A percentile compares a stretch with the other conserved stretches of the same genome.
phyloP scores from a whole-genome alignment of 129 eudicot species.

The Tagetes erecta region DNA sequence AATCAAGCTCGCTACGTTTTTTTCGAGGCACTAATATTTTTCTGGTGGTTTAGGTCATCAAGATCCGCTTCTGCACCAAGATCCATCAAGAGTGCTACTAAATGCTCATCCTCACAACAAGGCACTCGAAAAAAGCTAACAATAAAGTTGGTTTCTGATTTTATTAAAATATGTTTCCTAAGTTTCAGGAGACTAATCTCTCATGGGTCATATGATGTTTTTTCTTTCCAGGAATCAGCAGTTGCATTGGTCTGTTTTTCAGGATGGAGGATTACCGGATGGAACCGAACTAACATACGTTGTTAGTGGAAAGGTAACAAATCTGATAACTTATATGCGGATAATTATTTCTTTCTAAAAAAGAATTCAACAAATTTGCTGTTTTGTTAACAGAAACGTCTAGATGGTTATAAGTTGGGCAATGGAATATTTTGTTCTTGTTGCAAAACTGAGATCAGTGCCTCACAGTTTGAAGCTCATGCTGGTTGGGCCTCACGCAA shows the following conservation, averaged over 20 bases:
- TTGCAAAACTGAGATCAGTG: conserved; percentile 79
- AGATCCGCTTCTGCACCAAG: conserved; percentile 42
- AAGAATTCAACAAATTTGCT: background rate
- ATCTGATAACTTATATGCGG: background rate
- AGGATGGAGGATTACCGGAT: conserved; percentile 81
- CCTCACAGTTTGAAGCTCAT: conserved; percentile 93
- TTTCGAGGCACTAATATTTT: conserved; percentile 11
- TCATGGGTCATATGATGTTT: conserved; percentile 26
- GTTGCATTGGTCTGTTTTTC: conserved; percentile 79
- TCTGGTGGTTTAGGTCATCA: conserved; percentile 45
- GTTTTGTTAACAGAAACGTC: conserved; percentile 57
- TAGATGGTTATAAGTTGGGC: conserved; percentile 77
- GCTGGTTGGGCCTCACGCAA: conserved; percentile 92
- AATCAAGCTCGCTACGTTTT: background rate
- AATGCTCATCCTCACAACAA: conserved; percentile 31
- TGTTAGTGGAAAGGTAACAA: conserved; percentile 73
- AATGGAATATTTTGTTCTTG: conserved; percentile 71
- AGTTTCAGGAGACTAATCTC: conserved; percentile 26
- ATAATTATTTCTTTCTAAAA: conserved; percentile 5
- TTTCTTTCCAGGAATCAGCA: conserved; percentile 59
- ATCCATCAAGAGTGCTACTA: conserved; percentile 45
- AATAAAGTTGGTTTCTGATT: conserved; percentile 53
- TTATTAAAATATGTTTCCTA: background rate
- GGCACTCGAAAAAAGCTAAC: conserved; percentile 58
- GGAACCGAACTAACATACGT: conserved; percentile 85